Evolutionary conservation across 306 rosid genomes (phyloP), one percentile per base, ranked within the genome.

Genomic region (Glycyrrhiza uralensis): DNA sequence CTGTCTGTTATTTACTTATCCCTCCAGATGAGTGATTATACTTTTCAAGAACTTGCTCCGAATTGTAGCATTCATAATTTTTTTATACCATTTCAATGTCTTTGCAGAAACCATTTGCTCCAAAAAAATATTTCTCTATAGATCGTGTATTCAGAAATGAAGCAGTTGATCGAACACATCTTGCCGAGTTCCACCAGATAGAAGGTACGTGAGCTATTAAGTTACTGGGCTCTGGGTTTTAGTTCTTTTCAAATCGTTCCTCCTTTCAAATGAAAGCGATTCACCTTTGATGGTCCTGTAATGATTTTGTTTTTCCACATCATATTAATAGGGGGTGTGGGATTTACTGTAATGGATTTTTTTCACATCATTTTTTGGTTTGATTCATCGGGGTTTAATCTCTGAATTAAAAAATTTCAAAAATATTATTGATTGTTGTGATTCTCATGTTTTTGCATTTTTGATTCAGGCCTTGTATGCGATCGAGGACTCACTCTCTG

Each of bases 111-210:
- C 92, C 96, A 32, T 94, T 94, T 82, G 26, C 74, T 46, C 97
- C 97, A 1, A 87, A 91, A 75, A 94, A 87, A 69, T 94, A 94
- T 81, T 91, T 86, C 88, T 94, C 99, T 23, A 94, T 94, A 50
- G 97, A 94, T 67, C 96, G 99, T 19, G 99, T 94, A 5, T 94
- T 94, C 83, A 87, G 99, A 80, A 94, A 94, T 80, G 99, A 94
- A 77, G 99, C 99, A 2, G 97, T 94, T 4, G 99, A 94, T 83
- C 87, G 99, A 42, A 94, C 98, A 23, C 98, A 94, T 84, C 98
- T 94, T 72, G 96, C 98, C 4, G 98, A 94, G 81, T 94, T 94
- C 83, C 98, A 91, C 84, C 98, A 94, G 81, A 94, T 94, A 24
- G 98, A 94, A 94, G 98, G 98, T 94, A 82, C 30, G 24, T 24